Evolutionary conservation across 176 grass and related monocot species (phyloP).

Genomic region (Eragrostis nindensis): DNA sequence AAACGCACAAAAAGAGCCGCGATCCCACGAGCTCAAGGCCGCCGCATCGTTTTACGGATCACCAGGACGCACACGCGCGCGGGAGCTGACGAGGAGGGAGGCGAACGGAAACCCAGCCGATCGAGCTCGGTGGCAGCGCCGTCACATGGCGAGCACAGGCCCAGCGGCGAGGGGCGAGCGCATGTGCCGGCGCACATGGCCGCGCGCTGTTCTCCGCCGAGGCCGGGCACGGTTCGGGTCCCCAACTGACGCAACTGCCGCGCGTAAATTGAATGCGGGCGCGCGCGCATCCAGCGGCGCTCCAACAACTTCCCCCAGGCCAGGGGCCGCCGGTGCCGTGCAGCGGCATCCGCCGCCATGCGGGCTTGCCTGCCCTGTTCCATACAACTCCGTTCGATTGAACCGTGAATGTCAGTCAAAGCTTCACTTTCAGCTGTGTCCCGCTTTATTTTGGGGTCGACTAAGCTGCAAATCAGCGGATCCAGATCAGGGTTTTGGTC

Average conservation of each 20-base stretch:
- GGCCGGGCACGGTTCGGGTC: neutral
- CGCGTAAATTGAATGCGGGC: neutral
- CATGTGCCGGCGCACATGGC: constrained; percentile 37
- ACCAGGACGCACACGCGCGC: neutral
- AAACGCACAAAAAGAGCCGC: constrained; percentile 41
- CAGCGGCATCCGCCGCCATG: neutral
- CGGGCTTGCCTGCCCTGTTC: neutral
- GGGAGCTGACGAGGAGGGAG: neutral
- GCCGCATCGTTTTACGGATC: neutral
- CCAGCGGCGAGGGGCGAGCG: neutral
- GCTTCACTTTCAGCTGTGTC: too few relatives aligned
- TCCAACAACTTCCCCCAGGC: neutral
- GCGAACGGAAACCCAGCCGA: neutral
- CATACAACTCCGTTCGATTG: too few relatives aligned
- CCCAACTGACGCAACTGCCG: neutral
- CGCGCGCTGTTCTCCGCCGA: neutral
- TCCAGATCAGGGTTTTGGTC: neutral
- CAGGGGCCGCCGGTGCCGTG: neutral
- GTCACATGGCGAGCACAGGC: constrained; percentile 42
- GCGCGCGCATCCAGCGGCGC: neutral
- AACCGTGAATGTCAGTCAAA: neutral
- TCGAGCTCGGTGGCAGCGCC: neutral
- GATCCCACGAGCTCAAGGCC: constrained; percentile 23
- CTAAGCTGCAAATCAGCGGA: neutral
- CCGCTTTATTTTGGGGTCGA: too few relatives aligned